A percentile compares a stretch with the other conserved stretches of the same genome.
Evolutionary conservation across 345 rosid species (phyloP).

Genomic region (Populus simonii): DNA sequence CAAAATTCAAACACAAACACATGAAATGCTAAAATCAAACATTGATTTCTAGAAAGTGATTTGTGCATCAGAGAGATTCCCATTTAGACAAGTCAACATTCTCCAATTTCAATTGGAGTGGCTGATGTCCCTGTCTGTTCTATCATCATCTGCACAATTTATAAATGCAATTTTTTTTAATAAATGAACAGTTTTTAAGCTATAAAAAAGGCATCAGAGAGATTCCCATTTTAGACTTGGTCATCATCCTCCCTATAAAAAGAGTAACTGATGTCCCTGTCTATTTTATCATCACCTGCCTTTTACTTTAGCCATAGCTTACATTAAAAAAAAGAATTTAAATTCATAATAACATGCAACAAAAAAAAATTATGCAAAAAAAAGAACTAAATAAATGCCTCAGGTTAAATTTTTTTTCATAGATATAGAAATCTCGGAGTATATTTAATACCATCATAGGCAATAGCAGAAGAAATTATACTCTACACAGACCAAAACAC

Average conservation of each 20-base stretch:
- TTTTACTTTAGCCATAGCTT: neutral
- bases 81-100: constrained; percentile 41
- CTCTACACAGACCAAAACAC: neutral
- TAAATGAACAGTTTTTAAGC: neutral
- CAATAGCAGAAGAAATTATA: neutral
- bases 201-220: neutral
- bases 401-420: constrained; percentile 32
- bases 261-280: constrained; percentile 9
- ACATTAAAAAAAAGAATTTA: neutral
- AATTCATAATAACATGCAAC: neutral
- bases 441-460: constrained; percentile 67
- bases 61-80: constrained; percentile 56
- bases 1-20: neutral
- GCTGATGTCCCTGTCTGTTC: constrained; percentile 90
- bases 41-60: neutral
- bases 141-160: constrained; percentile 53
- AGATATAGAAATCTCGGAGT: constrained; percentile 42
- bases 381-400: constrained; percentile 21
- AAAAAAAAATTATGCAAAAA: neutral
- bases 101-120: constrained; percentile 21
- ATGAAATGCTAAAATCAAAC: neutral
- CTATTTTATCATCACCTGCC: constrained; percentile 4
- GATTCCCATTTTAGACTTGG: neutral
- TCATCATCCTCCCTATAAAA: constrained; percentile 6
- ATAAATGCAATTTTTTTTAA: neutral